phyloP scores from a whole-genome alignment of 225 moss, liverwort and hornwort species.

The Neckera pumila region DNA sequence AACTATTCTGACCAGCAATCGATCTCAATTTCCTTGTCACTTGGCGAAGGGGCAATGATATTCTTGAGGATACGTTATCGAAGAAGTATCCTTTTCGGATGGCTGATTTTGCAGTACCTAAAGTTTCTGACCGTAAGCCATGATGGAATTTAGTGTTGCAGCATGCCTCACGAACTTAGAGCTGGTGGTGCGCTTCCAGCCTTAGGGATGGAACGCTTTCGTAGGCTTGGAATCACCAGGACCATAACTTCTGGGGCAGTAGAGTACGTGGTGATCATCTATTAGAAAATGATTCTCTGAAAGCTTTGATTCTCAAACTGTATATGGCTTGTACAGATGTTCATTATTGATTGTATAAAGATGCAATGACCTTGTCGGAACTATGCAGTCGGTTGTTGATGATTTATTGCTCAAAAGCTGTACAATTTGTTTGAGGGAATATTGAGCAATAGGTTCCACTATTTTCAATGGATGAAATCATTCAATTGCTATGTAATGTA shows the following conservation, averaged over 20 bases:
- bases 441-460: rapidly evolving
- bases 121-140: neutral
- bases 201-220: neutral
- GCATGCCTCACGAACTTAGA: neutral
- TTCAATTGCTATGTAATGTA: neutral
- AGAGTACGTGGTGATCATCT: neutral
- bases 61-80: too few species aligned
- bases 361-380: too few species aligned
- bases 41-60: neutral
- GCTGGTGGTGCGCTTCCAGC: neutral
- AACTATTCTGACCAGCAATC: neutral
- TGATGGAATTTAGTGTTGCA: neutral
- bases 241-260: neutral
- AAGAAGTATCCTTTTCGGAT: neutral
- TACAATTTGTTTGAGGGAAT: neutral
- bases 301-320: neutral
- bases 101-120: neutral
- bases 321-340: neutral
- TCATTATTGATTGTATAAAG: neutral
- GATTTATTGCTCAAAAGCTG: neutral
- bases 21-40: neutral
- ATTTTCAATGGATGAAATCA: neutral
- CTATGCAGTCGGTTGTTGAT: rapidly evolving
- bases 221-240: neutral
- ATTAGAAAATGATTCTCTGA: neutral